These are phyloP conservation scores for Cyclocybe aegerita DNA, from an alignment of 768 basidiomycete genomes.

Conservation along the genomic window DNA sequence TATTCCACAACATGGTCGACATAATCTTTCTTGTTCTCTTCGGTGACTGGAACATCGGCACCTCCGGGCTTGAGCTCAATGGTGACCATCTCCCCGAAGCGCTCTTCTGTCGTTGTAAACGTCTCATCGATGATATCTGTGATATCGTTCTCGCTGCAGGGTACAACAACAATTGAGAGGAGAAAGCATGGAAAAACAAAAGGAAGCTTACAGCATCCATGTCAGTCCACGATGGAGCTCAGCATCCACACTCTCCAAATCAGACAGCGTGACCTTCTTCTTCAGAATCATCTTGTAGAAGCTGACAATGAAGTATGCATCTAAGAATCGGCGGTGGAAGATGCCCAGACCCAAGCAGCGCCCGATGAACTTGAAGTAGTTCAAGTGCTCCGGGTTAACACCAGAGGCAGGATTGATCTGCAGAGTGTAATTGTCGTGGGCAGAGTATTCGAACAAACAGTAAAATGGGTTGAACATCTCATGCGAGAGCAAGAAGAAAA, in stretches of 20 bases:
- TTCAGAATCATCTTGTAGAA: conserved; percentile 99
- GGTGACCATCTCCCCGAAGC: conserved; percentile 97
- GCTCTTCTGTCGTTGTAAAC: conserved; percentile 95
- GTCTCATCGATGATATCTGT: conserved; percentile 98
- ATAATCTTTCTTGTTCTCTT: conserved; percentile 99
- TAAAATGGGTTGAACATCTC: conserved; percentile 99
- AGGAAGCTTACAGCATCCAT: conserved; percentile 96
- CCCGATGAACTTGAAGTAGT: conserved; percentile 99
- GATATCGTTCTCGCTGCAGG: conserved; percentile 88
- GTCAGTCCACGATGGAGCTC: conserved; percentile 93
- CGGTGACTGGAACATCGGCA: conserved; percentile 80
- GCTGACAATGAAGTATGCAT: conserved; percentile 98
- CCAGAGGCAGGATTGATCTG: conserved; percentile 99
- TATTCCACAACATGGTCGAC: conserved; percentile 94
- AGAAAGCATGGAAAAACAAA: conserved; percentile 1
- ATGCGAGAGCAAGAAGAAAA: conserved; percentile 99
- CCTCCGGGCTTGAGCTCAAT: conserved; percentile 94
- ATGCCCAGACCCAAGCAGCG: conserved; percentile 94
- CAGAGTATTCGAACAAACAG: conserved; percentile 99
- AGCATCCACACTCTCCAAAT: conserved; percentile 95
- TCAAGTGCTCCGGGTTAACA: conserved; percentile 98
- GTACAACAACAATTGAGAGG: conserved; percentile 3
- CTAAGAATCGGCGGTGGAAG: conserved; percentile 98
- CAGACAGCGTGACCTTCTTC: conserved; percentile 93
- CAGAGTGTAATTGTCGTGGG: conserved; percentile 99